phyloP scores from a whole-genome alignment of 805 yeast species.

The Nakazawaea molendinolei region DNA sequence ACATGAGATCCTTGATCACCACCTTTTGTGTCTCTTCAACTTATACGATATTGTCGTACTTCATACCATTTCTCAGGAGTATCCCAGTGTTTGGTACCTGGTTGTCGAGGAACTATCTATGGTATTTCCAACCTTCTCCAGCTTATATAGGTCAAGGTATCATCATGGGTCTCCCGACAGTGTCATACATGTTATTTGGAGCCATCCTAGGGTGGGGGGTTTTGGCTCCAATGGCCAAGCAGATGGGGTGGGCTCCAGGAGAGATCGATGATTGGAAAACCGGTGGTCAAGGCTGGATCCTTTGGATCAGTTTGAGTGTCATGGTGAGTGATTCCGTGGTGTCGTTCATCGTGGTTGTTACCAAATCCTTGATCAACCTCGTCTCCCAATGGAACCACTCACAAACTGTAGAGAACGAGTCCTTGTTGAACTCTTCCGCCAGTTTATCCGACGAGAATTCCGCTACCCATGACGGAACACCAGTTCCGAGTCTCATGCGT shows the following conservation, averaged over 20 bases:
- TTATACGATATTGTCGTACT: conserved; percentile 68
- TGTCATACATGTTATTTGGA: conserved; percentile 85
- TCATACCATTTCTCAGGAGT: conserved; percentile 59
- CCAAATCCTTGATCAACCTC: conserved; percentile 33
- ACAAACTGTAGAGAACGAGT: conserved; percentile 1
- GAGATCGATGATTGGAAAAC: conserved; percentile 86
- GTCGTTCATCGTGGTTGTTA: conserved; percentile 60
- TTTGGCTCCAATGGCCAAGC: conserved; percentile 72
- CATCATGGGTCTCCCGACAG: conserved; percentile 93
- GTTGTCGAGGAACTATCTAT: conserved; percentile 58
- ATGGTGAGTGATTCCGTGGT: conserved; percentile 91
- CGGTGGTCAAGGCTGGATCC: conserved; percentile 96
- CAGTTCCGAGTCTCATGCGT: not conserved
- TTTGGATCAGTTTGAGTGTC: conserved; percentile 88
- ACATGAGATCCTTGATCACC: conserved; percentile 48
- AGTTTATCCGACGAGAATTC: conserved; percentile 6
- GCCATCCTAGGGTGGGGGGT: conserved; percentile 88
- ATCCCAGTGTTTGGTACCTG: conserved; percentile 71
- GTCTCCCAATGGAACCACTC: too few species aligned
- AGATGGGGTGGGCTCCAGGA: conserved; percentile 82
- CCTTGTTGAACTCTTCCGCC: not conserved
- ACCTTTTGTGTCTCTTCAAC: conserved; percentile 67
- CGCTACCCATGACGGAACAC: conserved; percentile 1
- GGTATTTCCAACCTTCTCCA: conserved; percentile 94
- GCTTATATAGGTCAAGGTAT: conserved; percentile 98